These are phyloP conservation scores for Chlorella sp. DNA, from an alignment of 139 green algal species.

Conservation along the genomic window DNA sequence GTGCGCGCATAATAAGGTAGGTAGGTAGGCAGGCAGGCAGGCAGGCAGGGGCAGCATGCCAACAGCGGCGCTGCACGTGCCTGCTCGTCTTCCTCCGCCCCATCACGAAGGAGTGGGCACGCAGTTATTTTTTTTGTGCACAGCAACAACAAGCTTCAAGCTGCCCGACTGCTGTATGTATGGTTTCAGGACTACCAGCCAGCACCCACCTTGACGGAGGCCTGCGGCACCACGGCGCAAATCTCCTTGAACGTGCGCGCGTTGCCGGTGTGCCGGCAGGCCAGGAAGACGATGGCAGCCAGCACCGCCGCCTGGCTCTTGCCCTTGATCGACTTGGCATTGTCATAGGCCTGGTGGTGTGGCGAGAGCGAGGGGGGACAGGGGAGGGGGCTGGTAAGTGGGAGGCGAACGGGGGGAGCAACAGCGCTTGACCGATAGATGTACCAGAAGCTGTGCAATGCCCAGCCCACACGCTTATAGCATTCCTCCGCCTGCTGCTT, in stretches of 20 bases:
- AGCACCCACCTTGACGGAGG: slow-evolving; percentile 63
- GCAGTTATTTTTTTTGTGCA: too few species aligned
- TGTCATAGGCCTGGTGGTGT: slow-evolving; percentile 40
- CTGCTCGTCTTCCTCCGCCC: too few species aligned
- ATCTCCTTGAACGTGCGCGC: slow-evolving; percentile 94
- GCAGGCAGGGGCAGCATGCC: too few species aligned
- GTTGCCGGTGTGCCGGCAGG: slow-evolving; percentile 77
- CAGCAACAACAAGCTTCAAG: too few species aligned
- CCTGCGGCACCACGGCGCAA: slow-evolving; percentile 65
- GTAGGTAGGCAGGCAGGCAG: too few species aligned
- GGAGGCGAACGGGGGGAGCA: background rate
- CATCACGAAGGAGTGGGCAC: too few species aligned
- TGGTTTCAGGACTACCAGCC: too few species aligned
- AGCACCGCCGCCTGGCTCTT: slow-evolving; percentile 72
- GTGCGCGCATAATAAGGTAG: too few species aligned
- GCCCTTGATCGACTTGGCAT: slow-evolving; percentile 66
- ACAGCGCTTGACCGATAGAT: background rate
- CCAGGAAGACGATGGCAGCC: slow-evolving; percentile 89
- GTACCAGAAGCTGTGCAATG: too few species aligned
- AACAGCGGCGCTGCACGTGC: too few species aligned
- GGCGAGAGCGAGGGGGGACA: background rate
- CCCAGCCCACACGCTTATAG: too few species aligned
- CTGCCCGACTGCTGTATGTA: too few species aligned
- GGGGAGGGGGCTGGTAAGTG: background rate
- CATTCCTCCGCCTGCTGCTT: background rate